A percentile compares a stretch with the other conserved stretches of the same genome.
These are phyloP conservation scores for Mallotus repandus DNA, from an alignment of 441 rosid genomes.

Conservation along the genomic window DNA sequence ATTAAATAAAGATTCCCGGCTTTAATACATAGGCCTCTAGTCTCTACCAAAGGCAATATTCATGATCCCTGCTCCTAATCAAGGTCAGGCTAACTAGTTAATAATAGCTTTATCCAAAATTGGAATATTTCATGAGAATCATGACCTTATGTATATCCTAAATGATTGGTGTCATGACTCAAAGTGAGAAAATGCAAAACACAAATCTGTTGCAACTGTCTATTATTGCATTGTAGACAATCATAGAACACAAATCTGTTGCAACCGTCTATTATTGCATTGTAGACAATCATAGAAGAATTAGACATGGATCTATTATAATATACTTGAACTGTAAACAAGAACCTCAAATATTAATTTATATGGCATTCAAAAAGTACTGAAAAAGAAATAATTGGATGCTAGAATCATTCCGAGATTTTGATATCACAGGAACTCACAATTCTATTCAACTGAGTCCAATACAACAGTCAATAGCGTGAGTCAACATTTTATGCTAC, in stretches of 20 bases:
- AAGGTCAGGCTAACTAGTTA: neutral
- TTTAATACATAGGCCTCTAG: neutral
- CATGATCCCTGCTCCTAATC: neutral
- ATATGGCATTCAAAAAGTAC: neutral
- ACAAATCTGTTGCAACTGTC: neutral
- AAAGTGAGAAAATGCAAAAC: neutral
- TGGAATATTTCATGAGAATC: neutral
- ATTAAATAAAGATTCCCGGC: neutral
- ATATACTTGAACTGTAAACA: neutral
- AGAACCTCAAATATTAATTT: neutral
- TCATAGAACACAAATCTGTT: neutral
- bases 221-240: too few species aligned
- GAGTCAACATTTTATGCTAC: neutral
- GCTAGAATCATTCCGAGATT: neutral
- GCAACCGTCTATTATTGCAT: too few species aligned
- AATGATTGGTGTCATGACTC: neutral
- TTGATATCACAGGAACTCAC: neutral
- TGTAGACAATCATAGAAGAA: too few species aligned
- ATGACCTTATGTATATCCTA: neutral
- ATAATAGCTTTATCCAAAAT: neutral
- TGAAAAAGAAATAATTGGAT: neutral
- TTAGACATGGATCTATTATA: neutral
- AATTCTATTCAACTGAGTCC: neutral
- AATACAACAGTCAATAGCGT: neutral
- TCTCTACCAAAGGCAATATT: neutral